Evolutionary conservation across 2,329 filamentous ascomycete species (phyloP).

Genomic region (Stachybotrys elegans): DNA sequence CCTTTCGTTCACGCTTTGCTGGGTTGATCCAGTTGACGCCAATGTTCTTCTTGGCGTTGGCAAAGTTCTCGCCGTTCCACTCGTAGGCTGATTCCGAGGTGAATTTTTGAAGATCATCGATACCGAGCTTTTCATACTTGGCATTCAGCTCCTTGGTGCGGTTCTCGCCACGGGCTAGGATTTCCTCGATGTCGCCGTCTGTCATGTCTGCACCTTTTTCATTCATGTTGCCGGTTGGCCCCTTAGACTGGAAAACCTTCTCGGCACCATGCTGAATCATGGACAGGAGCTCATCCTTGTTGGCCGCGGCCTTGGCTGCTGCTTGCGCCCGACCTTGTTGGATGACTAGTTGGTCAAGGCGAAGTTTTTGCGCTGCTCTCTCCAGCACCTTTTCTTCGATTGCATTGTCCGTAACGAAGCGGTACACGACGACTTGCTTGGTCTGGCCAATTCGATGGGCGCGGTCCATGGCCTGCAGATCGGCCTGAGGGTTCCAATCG

Average conservation of each 20-base stretch:
- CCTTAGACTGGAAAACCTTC: constrained; percentile 78
- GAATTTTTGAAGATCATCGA: constrained; percentile 97
- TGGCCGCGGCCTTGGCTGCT: constrained; percentile 83
- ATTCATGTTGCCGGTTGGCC: constrained; percentile 54
- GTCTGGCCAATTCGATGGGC: constrained; percentile 98
- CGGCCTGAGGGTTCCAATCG: constrained; percentile 98
- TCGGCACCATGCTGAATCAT: constrained; percentile 99
- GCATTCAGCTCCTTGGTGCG: constrained; percentile 86
- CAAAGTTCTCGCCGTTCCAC: constrained; percentile 98
- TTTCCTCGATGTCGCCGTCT: constrained; percentile 86
- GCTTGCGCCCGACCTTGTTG: constrained; percentile 93
- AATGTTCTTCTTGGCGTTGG: constrained; percentile 85
- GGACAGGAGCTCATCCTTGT: constrained; percentile 90
- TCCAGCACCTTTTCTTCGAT: constrained; percentile 98
- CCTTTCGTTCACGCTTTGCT: constrained; percentile 95
- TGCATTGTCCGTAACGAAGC: constrained; percentile 95
- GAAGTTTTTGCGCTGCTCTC: constrained; percentile 91
- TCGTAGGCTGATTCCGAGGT: constrained; percentile 96
- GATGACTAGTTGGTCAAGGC: constrained; percentile 94
- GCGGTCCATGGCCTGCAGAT: constrained; percentile 97
- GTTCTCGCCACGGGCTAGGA: constrained; percentile 80
- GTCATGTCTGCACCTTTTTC: constrained; percentile 60
- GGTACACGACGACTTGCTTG: constrained; percentile 94
- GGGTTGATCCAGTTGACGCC: constrained; percentile 97
- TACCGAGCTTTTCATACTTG: constrained; percentile 93